Base-by-base conservation (phyloP, 2,329 filamentous ascomycete species). In the Colletotrichum zoysiae region DNA sequence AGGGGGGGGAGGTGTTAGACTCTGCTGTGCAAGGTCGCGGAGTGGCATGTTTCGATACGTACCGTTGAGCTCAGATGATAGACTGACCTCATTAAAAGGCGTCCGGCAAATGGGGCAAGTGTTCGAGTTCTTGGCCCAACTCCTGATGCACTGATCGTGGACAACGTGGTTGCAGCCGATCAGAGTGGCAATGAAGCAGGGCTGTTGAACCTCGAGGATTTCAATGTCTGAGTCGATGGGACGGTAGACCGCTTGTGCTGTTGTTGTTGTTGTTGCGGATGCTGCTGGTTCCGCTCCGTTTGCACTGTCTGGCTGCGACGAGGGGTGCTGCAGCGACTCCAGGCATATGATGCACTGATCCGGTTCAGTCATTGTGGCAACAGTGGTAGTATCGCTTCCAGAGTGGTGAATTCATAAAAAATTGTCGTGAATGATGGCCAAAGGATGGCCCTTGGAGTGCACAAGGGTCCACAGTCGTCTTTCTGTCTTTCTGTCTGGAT, bases 81-180 rank as follows among this genome's bases (percentile, higher is more conserved):
- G 91, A 80, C 96, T 91, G 75, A 99, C 95, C 77, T 92, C 85
- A 82, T 98, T 95, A 85, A 99, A 98, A 74, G 89, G 90, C 77
- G 94, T 93, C 76, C 96, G 93, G 83, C 96, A 99, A 81, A 99
- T 97, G 57, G 96, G 96, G 82, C 96, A 99, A 80, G 95, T 98
- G 83, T 98, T 99, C 74, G 96, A 95, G 81, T 97, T 93, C 83
- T 97, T 94, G 57, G 95, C 94, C 96, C 96, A 99, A 76, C 95
- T 94, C 77, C 93, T 92, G 76, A 99, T 88, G 82, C 96, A 99
- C 64, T 92, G 91, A 84, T 99, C 92, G 84, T 99, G 96, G 76
- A 99, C 87, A 76, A 95, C 89, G 85, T 99, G 97, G 70, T 94
- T 93, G 82, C 96, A 99, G 58, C 94, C 92, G 72, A 90, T 86